These are phyloP conservation scores for Stevia rebaudiana DNA, from an alignment of 140 eudicot genomes.

Conservation along the genomic window DNA sequence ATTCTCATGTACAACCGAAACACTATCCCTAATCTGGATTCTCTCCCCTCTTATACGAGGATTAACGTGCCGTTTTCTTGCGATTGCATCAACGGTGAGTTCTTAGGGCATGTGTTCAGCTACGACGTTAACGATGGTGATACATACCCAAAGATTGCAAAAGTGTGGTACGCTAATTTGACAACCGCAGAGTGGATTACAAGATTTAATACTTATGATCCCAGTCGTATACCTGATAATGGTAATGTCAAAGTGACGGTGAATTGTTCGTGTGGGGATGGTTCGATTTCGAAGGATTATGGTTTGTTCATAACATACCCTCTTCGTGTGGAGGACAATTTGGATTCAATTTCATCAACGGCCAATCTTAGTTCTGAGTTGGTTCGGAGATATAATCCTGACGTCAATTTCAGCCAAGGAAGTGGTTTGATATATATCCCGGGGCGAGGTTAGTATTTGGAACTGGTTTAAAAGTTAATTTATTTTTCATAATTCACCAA, in stretches of 20 bases:
- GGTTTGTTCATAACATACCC: constrained; percentile 87
- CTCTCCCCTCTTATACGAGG: constrained; percentile 7
- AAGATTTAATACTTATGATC: constrained; percentile 35
- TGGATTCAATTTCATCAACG: constrained; percentile 39
- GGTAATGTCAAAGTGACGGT: constrained; percentile 43
- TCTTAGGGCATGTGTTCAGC: constrained; percentile 53
- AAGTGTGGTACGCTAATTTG: constrained; percentile 30
- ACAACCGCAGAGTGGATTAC: constrained; percentile 41
- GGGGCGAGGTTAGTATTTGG: constrained; percentile 53
- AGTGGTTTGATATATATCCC: constrained; percentile 58
- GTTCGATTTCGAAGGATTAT: constrained; percentile 43
- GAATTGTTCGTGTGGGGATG: constrained; percentile 80
- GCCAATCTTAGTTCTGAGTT: constrained; percentile 39
- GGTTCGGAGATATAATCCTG: constrained; percentile 50
- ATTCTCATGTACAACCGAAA: constrained; percentile 40
- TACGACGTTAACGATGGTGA: constrained; percentile 31
- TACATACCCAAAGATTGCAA: constrained; percentile 42
- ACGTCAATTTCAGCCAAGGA: constrained; percentile 37
- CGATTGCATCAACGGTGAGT: constrained; percentile 46
- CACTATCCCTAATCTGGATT: constrained; percentile 38
- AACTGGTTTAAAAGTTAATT: too few relatives aligned
- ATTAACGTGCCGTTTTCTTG: constrained; percentile 67
- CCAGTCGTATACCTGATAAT: constrained; percentile 32
- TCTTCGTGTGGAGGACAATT: constrained; percentile 41
- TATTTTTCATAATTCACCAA: too few relatives aligned